Base-by-base conservation (phyloP, 306 rosid genomes). In the Quercus ilex region DNA sequence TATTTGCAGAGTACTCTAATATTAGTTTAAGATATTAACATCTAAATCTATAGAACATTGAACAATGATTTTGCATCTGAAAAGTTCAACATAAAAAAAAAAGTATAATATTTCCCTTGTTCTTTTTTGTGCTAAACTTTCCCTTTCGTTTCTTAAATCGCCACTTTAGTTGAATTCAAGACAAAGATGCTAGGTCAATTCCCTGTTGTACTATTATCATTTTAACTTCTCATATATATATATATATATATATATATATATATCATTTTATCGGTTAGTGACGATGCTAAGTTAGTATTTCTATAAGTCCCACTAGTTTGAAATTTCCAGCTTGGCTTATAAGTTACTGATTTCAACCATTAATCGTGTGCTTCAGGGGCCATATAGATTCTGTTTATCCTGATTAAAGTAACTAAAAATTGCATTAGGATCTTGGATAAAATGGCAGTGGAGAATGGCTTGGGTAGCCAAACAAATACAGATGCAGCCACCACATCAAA, bases 391-490 rank as follows among this genome's bases (percentile, higher is more conserved):
- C 30, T 15, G 43, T 18, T 26, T 52, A 68, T 49, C 28, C 14
- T 53, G 77, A 55, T 2, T 21, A 25, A 60, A 71, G 76, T 31
- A 71, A 38, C 77, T 53, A 33, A 41, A 33, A 15, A 76, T 72
- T 35, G 77, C 31, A 74, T 49, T 23, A 14, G 67, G 4, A 23
- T 74, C 31, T 71, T 52, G 58, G 69, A 79, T 64, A 74, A 84
- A 20, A 90, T 92, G 94, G 88, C 31, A 55, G 69, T 5, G 12
- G 91, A 83, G 82, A 86, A 70, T 79, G 90, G 80, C 2, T 11
- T 49, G 28, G 55, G 52, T 3, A 80, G 84, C 13, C 74, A 55
- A 71, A 53, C 6, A 19, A 58, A 60, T 19, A 68, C 25, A 63
- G 78, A 83, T 6, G 88, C 72, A 57, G 86, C 81, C 26, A 73